These are phyloP conservation scores for Phytophthora sp. DNA, from an alignment of 352 stramenopile species.

Conservation along the genomic window DNA sequence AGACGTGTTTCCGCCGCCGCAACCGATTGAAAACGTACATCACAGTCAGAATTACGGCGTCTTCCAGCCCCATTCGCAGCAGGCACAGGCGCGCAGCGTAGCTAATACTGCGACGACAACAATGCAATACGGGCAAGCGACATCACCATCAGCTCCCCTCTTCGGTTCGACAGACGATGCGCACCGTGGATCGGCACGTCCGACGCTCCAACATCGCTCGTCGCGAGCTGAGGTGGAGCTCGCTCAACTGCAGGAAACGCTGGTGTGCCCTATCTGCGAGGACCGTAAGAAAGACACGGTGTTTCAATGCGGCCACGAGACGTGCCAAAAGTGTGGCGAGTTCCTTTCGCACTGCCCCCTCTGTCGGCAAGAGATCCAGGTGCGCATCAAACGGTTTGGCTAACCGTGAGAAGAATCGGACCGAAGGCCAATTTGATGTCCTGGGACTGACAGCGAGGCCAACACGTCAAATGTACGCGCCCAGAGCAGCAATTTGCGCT, in stretches of 20 bases:
- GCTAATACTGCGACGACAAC: conserved; percentile 18
- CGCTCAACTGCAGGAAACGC: conserved; percentile 60
- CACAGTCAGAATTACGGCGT: conserved; percentile 32
- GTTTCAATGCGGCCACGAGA: conserved; percentile 88
- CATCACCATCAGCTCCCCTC: conserved; percentile 32
- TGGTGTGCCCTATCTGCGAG: conserved; percentile 80
- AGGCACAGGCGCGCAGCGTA: conserved; percentile 6
- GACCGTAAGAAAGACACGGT: conserved; percentile 80
- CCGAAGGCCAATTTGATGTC: not conserved
- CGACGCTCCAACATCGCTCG: conserved; percentile 40
- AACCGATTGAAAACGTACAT: conserved; percentile 31
- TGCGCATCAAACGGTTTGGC: conserved; percentile 77
- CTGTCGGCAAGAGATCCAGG: conserved; percentile 74
- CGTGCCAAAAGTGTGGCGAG: conserved; percentile 59
- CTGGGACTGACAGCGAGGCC: not conserved
- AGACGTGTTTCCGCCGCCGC: conserved; percentile 66
- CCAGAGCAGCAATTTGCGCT: conserved; percentile 28
- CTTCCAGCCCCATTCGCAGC: conserved; percentile 30
- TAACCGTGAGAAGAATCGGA: conserved; percentile 9
- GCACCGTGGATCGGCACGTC: conserved; percentile 2
- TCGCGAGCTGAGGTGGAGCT: conserved; percentile 68
- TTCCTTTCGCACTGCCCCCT: conserved; percentile 71
- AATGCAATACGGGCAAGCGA: conserved; percentile 25
- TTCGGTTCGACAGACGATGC: conserved; percentile 21
- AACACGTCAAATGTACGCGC: not conserved